Base-by-base conservation (phyloP, 106 monocot genomes). In the Dendrobium nobile region DNA sequence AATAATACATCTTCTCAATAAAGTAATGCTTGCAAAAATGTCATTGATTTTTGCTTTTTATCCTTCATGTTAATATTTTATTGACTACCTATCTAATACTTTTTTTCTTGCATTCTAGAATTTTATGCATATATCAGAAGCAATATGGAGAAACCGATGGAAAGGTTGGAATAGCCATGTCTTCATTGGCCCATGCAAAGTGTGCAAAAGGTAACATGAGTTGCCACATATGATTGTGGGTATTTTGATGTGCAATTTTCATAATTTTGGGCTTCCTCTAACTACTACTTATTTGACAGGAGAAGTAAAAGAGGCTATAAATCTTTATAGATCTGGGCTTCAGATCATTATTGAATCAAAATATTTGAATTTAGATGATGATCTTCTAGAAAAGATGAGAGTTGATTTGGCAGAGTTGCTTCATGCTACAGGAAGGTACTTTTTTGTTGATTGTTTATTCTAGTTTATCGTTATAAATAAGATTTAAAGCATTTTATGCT, bases 361-460 rank as follows among this genome's bases (percentile, higher is more conserved):
- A n/a, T 91, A 89, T 73, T 73, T 89, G 82, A 41, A 77, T 74
- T 48, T 88, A 68, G 84, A 96, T 89, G 91, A 96, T 87, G 83
- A 88, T 70, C 45, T 89, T 82, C 78, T 96, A 51, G 92, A 93
- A 45, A 89, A 83, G 67, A 81, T 91, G 88, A 93, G 80, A 80
- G 65, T 88, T 77, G 88, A 96, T 77, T 87, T 96, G 77, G 93
- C 93, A 73, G 95, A 96, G 79, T 76, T 93, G 79, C 91, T 96
- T 81, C 95, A 96, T 87, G 73, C 74, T 79, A 78, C 88, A 31
- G 95, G 95, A 89, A 92, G 95, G 95, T 91, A 86, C 75, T 24
- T 40, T 24, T 40, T 27, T 68, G 16, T 31, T 19, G 18, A 54
- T 65, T 45, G 6, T 41, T 79, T 15, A 73, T 72, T 72, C 31